Percentiles rank a stretch among this genome's conserved stretches.
Evolutionary conservation across 192 early-diverging fungal genomes (phyloP).

Genomic region (Phycomyces blakesleeanus): DNA sequence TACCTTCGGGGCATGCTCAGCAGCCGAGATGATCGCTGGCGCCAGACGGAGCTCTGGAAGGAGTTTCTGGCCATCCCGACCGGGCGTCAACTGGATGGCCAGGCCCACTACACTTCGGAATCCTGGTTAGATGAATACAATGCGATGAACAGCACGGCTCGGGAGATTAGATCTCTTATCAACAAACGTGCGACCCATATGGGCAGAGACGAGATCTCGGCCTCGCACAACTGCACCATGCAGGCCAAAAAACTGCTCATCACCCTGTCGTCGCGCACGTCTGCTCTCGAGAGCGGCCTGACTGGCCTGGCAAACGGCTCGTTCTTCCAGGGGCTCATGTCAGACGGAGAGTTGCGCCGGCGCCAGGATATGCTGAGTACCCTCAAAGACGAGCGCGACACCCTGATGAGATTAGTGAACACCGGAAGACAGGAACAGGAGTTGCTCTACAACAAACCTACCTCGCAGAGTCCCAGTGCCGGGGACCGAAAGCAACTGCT

Average conservation of each 20-base stretch:
- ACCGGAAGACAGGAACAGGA: slow-evolving; percentile 46
- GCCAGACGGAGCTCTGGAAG: slow-evolving; percentile 64
- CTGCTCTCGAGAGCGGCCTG: slow-evolving; percentile 53
- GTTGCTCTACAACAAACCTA: slow-evolving; percentile 24
- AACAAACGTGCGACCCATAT: slow-evolving; percentile 71
- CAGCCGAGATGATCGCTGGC: slow-evolving; percentile 73
- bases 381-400: slow-evolving; percentile 66
- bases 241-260: slow-evolving; percentile 71
- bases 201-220: slow-evolving; percentile 68
- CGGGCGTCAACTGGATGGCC: slow-evolving; percentile 42
- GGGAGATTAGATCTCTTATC: slow-evolving; percentile 71
- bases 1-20: slow-evolving; percentile 75
- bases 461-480: slow-evolving; percentile 12
- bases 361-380: slow-evolving; percentile 75
- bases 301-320: slow-evolving; percentile 44
- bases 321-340: slow-evolving; percentile 42
- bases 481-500: slow-evolving; percentile 45
- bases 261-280: slow-evolving; percentile 42
- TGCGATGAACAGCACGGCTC: slow-evolving; percentile 53
- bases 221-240: slow-evolving; percentile 73
- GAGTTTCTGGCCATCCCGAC: slow-evolving; percentile 72
- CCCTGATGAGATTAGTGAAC: slow-evolving; percentile 56
- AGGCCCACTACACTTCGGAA: slow-evolving; percentile 55
- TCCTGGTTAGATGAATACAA: slow-evolving; percentile 80
- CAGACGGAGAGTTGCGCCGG: slow-evolving; percentile 70